Base-by-base conservation (phyloP, 345 rosid genomes). In the Crucihimalaya himalaica region DNA sequence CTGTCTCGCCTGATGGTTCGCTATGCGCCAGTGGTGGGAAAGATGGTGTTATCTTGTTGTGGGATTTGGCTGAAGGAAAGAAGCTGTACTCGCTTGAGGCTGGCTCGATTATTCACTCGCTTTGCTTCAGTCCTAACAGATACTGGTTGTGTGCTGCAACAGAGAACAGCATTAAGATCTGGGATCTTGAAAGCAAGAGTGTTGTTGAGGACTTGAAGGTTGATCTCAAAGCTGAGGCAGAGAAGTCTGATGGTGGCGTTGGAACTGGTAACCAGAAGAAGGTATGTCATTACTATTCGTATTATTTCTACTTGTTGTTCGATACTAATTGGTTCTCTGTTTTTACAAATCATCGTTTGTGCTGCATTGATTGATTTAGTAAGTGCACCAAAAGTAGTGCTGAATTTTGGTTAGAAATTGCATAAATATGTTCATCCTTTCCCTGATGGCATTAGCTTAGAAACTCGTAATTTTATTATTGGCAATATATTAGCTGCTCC, bases 71-170 rank as follows among this genome's bases (percentile, higher is more conserved):
- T 20, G 91, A 87, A 48, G 96, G 96, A 35, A 89, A 89, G 89
- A 87, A 74, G 83, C 78, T 89, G 2, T 89, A 91, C 45, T 89
- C 85, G 10, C 83, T 92, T 0, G 96, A 89, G 13, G 89, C 91
- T 14, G 89, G 92, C 0, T 72, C 94, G 0, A 86, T 89, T 5
- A 87, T 92, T 42, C 75, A 92, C 57, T 86, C 97, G 2, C 83
- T 92, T 9, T 92, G 97, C 70, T 92, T 92, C 70, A 89, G 97
- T 61, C 97, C 97, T 1, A 92, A 89, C 64, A 86, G 97, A 81
- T 92, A 92, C 72, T 92, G 97, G 97, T 63, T 92, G 2, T 91
- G 96, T 57, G 96, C 97, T 6, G 97, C 93, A 0, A 91, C 97
- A 0, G 97, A 89, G 84, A 78, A 79, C 9, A 89, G 96, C 59